Base-by-base conservation (phyloP, 2,329 filamentous ascomycete genomes). In the Lasiodiplodia theobromae region DNA sequence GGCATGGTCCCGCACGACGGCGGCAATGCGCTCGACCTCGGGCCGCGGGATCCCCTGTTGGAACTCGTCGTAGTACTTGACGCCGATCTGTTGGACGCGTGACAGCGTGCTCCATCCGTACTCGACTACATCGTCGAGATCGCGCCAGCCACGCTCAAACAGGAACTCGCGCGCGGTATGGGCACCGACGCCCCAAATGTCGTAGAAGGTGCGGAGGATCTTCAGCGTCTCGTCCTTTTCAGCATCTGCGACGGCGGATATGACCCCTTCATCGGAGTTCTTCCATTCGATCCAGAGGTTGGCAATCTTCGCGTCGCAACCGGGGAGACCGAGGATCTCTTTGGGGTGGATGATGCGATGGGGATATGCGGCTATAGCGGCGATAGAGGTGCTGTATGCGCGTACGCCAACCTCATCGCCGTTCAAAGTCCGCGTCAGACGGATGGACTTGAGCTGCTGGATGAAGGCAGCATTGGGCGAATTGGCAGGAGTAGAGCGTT, bases 1-100 rank as follows among this genome's bases (percentile, higher is more conserved):
- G 1, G 93, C 93, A 71, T 96, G 89, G 1, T 81, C 74, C 1
- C 91, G 84, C 18, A 97, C 86, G 0, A 85, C 82, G 4, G 81
- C 74, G 0, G 87, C 88, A 66, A 97, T 97, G 0, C 77, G 74
- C 72, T 93, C 89, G 0, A 93, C 91, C 77, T 98, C 94, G 0
- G 75, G 69, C 1, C 94, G 87, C 0, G 92, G 86, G 4, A 98
- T 92, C 16, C 87, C 88, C 18, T 85, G 79, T 56, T 87, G 82
- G 67, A 99, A 92, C 71, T 98, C 95, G 40, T 96, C 91, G 77
- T 96, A 97, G 80, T 90, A 97, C 77, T 98, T 98, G 54, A 97
- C 84, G 0, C 96, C 95, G 67, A 98, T 97, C 77, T 98, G 94
- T 78, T 97, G 95, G 1, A 93, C 91, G 14, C 94, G 88, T 0